Percentiles rank a stretch among this genome's conserved stretches.
phyloP scores from a whole-genome alignment of 2,329 filamentous ascomycete species.

The Exserohilum turcica region DNA sequence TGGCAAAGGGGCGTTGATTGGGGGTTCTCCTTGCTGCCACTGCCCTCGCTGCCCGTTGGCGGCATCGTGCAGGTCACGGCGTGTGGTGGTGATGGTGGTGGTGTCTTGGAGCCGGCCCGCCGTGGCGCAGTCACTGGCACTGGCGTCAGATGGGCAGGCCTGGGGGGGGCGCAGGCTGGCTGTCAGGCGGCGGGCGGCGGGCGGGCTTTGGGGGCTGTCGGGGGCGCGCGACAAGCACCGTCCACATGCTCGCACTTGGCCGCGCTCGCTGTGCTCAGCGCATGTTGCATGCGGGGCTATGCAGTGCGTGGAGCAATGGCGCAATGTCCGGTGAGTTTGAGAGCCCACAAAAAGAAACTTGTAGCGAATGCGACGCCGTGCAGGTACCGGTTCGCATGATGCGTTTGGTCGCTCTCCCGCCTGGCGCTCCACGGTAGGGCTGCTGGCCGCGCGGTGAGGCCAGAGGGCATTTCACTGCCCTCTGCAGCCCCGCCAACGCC shows the following conservation, averaged over 20 bases:
- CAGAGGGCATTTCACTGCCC: background rate
- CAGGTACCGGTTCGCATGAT: constrained; percentile 24
- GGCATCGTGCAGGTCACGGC: background rate
- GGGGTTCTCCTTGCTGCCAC: background rate
- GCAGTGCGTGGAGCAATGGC: constrained; percentile 9
- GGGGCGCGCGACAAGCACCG: constrained; percentile 7
- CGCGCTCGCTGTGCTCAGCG: constrained; percentile 15
- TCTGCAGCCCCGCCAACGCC: no score
- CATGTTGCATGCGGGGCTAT: constrained; percentile 24
- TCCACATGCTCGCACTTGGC: constrained; percentile 19
- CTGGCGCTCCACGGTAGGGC: constrained; percentile 5
- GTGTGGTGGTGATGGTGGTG: no score
- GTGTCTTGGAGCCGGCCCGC: background rate
- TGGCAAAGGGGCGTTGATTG: background rate
- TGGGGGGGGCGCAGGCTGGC: constrained; percentile 6
- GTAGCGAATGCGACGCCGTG: constrained; percentile 10
- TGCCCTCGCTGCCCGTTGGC: background rate
- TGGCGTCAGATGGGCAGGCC: constrained; percentile 7
- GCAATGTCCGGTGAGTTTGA: constrained; percentile 18
- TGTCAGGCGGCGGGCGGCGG: constrained; percentile 21
- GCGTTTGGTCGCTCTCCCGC: constrained; percentile 11
- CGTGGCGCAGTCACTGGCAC: constrained; percentile 12
- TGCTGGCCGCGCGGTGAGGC: constrained; percentile 19
- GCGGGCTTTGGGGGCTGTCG: no score
- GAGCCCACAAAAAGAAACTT: constrained; percentile 12